Evolutionary conservation across 2,329 filamentous ascomycete genomes (phyloP).

Genomic region (Hypoxylon sp.): DNA sequence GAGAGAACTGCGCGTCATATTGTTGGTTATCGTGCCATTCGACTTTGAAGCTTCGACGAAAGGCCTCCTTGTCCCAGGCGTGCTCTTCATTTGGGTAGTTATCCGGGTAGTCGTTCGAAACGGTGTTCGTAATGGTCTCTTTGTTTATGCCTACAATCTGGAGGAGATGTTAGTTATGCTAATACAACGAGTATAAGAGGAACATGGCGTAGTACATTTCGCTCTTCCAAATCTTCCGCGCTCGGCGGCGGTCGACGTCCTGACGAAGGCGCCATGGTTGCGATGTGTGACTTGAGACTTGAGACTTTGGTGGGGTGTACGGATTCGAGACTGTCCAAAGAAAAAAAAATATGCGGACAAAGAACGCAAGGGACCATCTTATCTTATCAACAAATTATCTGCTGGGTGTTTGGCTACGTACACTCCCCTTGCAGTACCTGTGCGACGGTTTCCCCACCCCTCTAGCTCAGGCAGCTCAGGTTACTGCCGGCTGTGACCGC

Average conservation of each 20-base stretch:
- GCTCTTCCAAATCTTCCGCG: conserved; percentile 40
- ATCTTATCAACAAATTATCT: conserved; percentile 34
- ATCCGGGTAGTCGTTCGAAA: conserved; percentile 89
- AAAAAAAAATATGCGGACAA: conserved; percentile 39
- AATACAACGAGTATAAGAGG: neutral
- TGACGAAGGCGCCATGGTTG: conserved; percentile 46
- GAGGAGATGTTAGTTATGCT: conserved; percentile 28
- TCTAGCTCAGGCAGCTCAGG: conserved; percentile 19
- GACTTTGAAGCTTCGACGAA: conserved; percentile 74
- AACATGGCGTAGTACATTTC: conserved; percentile 38
- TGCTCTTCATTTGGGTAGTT: conserved; percentile 90
- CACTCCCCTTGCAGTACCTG: conserved; percentile 8
- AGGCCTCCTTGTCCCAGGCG: conserved; percentile 77
- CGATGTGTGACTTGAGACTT: conserved; percentile 31
- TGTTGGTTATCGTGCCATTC: conserved; percentile 84
- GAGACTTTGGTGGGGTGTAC: conserved; percentile 41
- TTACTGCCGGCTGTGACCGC: no score
- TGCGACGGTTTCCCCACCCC: conserved; percentile 18
- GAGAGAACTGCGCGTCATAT: conserved; percentile 84
- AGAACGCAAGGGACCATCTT: conserved; percentile 34
- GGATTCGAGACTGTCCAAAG: conserved; percentile 16
- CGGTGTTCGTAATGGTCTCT: conserved; percentile 89
- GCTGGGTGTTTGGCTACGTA: neutral
- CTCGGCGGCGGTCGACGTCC: conserved; percentile 35
- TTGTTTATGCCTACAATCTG: conserved; percentile 86